Percentiles rank a stretch among this genome's conserved stretches.
These are phyloP conservation scores for Xylaria castorea DNA, from an alignment of 495 filamentous ascomycete species.

Conservation along the genomic window DNA sequence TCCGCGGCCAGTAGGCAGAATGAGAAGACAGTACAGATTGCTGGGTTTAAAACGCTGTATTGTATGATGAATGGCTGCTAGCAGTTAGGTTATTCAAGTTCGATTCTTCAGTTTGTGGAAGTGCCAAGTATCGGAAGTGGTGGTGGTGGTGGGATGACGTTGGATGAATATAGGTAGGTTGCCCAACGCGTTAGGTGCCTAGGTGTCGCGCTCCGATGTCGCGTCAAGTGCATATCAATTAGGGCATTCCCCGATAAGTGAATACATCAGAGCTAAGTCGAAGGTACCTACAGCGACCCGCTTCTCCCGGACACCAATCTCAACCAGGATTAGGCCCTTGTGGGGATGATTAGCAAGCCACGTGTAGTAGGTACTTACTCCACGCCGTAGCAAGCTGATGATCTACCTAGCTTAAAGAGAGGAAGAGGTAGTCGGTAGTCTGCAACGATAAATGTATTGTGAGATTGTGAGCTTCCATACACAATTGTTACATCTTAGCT, in stretches of 20 bases:
- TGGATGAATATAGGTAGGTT: not conserved
- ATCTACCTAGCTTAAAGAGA: not conserved
- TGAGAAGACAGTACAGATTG: not conserved
- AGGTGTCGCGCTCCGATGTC: constrained; percentile 27
- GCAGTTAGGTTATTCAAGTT: not conserved
- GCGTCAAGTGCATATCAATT: constrained; percentile 44
- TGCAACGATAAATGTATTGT: not conserved
- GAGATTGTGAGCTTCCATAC: not conserved
- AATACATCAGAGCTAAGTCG: constrained; percentile 10
- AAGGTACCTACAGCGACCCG: not conserved
- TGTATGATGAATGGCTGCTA: not conserved
- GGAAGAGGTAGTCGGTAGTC: not conserved
- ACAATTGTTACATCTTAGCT: not conserved
- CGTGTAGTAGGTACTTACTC: not conserved
- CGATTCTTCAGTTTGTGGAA: not conserved
- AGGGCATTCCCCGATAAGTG: constrained; percentile 29
- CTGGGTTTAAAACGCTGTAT: not conserved
- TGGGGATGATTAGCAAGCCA: not conserved
- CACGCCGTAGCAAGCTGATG: too few species aligned
- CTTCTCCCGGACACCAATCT: not conserved
- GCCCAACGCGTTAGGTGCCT: constrained; percentile 16
- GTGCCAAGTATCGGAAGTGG: constrained; percentile 8
- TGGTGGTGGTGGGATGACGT: constrained; percentile 18
- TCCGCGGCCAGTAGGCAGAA: not conserved
- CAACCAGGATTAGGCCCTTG: not conserved